phyloP scores from a whole-genome alignment of 352 stramenopile species.

The Globisporangium splendens region DNA sequence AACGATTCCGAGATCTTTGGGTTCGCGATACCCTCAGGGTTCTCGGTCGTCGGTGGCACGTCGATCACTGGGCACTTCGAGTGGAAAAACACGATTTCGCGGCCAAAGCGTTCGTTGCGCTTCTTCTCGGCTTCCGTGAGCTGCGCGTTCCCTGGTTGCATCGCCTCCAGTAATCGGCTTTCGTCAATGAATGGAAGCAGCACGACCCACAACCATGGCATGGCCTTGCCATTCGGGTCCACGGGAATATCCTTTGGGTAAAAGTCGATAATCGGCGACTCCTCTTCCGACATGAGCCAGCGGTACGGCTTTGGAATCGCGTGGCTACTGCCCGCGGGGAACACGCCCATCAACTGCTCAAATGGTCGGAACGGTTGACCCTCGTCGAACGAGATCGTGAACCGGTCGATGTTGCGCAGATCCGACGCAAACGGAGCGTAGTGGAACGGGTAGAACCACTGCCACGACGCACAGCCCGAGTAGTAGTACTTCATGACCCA shows the following conservation, averaged over 20 bases:
- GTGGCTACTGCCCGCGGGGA: slow-evolving; percentile 91
- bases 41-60: slow-evolving; percentile 35
- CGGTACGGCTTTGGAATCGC: slow-evolving; percentile 94
- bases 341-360: slow-evolving; percentile 97
- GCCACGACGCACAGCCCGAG: slow-evolving; percentile 97
- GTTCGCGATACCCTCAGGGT: slow-evolving; percentile 37
- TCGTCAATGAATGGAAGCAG: slow-evolving; percentile 99
- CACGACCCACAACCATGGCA: slow-evolving; percentile 99
- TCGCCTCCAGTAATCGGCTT: slow-evolving; percentile 87
- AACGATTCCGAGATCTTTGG: slow-evolving; percentile 60
- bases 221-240: slow-evolving; percentile 98
- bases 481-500: slow-evolving; percentile 99
- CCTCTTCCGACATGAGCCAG: slow-evolving; percentile 92
- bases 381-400: slow-evolving; percentile 92
- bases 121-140: slow-evolving; percentile 76
- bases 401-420: slow-evolving; percentile 86
- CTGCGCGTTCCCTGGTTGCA: slow-evolving; percentile 71
- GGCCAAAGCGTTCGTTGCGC: slow-evolving; percentile 77
- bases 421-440: slow-evolving; percentile 96
- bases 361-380: slow-evolving; percentile 96
- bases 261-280: slow-evolving; percentile 97
- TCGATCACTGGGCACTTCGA: slow-evolving; percentile 50
- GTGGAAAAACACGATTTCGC: slow-evolving; percentile 85
- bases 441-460: slow-evolving; percentile 99
- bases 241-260: slow-evolving; percentile 95